Evolutionary conservation across 768 basidiomycete species (phyloP), one percentile per base, ranked within the genome.

Genomic region (Boletus vinaceobasis): DNA sequence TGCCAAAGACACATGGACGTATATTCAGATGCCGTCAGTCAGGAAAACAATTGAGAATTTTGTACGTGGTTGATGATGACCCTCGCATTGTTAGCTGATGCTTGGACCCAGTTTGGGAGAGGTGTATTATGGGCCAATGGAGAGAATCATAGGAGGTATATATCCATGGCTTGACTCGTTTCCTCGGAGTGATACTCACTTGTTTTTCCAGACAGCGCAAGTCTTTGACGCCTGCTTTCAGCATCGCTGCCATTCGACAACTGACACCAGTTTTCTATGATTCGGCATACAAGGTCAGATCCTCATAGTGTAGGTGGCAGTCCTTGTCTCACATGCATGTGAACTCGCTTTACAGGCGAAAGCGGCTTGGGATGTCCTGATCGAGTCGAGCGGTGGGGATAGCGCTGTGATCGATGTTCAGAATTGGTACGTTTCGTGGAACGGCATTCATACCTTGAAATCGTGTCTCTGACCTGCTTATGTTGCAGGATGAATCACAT

Each of bases 81-180:
- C 2, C 7, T 32, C 2, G 17, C 14, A 4, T 10, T 14, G 9
- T 14, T 8, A 13, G 11, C 27, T 53, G 33, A 59, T 46, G 26
- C n/a, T 10, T 31, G 19, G 0, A 17, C 27, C 11, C 0, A 63
- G 55, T 9, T 52, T 11, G 74, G 76, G 1, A 65, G 58, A n/a
- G 73, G 74, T 4, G 36, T 77, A 2, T 7, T 61, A 5, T 59
- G 52, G 61, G 40, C 66, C 2, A 66, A 76, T 27, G 74, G 77
- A 7, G 79, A 81, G n/a, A 71, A 68, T 55, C 80, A 82, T 48
- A 70, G 62, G 43, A 71, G 79, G 79, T 77, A 47, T n/a, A n/a
- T 9, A 8, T 52, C 14, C 9, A 29, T 19, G 5, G 11, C 19
- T 10, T n/a, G 7, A 7, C n/a, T n/a, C n/a, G n/a, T n/a, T n/a